Base-by-base conservation (phyloP, 106 monocot genomes). In the Allium cepa region DNA sequence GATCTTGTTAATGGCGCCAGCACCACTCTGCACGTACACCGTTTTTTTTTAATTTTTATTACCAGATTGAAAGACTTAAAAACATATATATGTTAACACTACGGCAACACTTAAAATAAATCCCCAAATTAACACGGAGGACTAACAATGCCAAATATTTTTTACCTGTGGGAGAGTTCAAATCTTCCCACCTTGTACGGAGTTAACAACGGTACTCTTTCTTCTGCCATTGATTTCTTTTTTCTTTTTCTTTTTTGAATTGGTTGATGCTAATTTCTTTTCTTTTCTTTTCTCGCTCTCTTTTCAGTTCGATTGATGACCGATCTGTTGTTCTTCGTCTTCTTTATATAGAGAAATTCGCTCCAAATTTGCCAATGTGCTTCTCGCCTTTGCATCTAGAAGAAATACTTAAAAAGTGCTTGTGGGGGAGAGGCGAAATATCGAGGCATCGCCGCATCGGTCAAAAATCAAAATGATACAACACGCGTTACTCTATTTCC, bases 1-100 rank as follows among this genome's bases (percentile, higher is more conserved):
- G 16, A 9, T 49, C 80, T 80, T 12, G 80, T 75, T 63, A 80
- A 9, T 15, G 75, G 80, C 9, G 80, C 64, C 16, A 80, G 53
- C 0, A 80, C 80, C 8, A 80, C 47, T 56, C 80, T 80, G 48
- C 56, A 47, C 0, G 36, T 36, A 1, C 36, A 36, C 36, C 36
- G 4, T 4, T 36, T 36, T 36, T 5, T 36, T 36, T 36, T 1
- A 22, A 22, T 36, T 36, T 1, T 36, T 36, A 36, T 5, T 36
- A 36, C 36, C 36, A 36, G 36, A 22, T 22, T 22, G 22, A 22
- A 36, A 36, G 36, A 36, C 4, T 36, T 3, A 36, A 36, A 36
- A 36, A 5, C 3, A 5, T 36, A 22, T 36, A 3, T 36, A 36
- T 36, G 1, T 22, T 22, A 9, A 16, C 14, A 16, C 56, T 7